Evolutionary conservation across 805 yeast genomes (phyloP).

Genomic region (Pichia exigua): DNA sequence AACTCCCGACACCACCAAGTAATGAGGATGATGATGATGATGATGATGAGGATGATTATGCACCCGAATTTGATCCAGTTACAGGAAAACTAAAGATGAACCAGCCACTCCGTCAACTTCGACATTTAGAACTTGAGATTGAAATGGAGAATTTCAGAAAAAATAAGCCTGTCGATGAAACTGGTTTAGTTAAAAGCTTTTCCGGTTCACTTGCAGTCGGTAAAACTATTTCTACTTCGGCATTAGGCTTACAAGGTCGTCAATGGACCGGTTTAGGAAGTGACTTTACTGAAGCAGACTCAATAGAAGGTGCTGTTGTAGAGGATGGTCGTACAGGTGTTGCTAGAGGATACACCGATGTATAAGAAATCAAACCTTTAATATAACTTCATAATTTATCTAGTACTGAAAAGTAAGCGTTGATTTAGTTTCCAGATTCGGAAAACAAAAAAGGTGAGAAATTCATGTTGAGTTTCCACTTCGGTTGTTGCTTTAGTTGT

Average conservation of each 20-base stretch:
- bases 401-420: too few species aligned
- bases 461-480: background rate
- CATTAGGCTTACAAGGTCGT: slow-evolving; percentile 60
- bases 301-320: slow-evolving; percentile 62
- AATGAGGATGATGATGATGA: slow-evolving; percentile 30
- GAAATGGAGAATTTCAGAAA: slow-evolving; percentile 26
- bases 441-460: background rate
- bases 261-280: slow-evolving; percentile 89
- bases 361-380: background rate
- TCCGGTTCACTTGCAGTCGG: slow-evolving; percentile 56
- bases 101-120: slow-evolving; percentile 62
- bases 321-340: slow-evolving; percentile 84
- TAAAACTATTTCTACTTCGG: slow-evolving; percentile 85
- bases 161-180: slow-evolving; percentile 16
- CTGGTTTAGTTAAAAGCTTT: slow-evolving; percentile 45
- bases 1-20: slow-evolving; percentile 9
- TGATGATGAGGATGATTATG: slow-evolving; percentile 53
- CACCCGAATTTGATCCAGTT: slow-evolving; percentile 83
- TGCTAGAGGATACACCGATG: slow-evolving; percentile 72
- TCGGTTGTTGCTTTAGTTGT: background rate
- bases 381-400: background rate
- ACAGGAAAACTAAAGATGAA: slow-evolving; percentile 71
- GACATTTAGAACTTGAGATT: slow-evolving; percentile 56
- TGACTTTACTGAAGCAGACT: slow-evolving; percentile 43
- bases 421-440: background rate